These are phyloP conservation scores for Blastomyces emzantsi DNA, from an alignment of 2,329 filamentous ascomycete genomes.

Conservation along the genomic window DNA sequence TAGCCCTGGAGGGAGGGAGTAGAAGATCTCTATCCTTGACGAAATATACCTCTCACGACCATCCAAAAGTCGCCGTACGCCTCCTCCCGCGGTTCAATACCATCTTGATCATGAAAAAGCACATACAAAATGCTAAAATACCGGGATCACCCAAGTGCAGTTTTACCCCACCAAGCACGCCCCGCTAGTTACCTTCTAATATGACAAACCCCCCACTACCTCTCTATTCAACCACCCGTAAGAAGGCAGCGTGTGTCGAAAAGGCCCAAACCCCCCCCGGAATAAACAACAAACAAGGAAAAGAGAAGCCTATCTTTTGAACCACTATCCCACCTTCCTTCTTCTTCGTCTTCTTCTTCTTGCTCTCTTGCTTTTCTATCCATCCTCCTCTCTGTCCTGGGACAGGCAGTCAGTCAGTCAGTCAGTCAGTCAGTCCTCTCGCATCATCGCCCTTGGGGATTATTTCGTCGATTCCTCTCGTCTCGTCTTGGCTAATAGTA, in stretches of 20 bases:
- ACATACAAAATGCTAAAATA: neutral
- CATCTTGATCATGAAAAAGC: neutral
- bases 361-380: too few relatives aligned
- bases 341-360: neutral
- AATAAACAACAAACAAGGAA: neutral
- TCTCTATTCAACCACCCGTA: neutral
- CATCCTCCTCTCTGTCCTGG: too few relatives aligned
- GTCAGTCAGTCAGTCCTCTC: too few relatives aligned
- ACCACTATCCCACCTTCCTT: neutral
- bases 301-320: neutral
- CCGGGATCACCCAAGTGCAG: neutral
- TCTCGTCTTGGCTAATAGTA: too few relatives aligned
- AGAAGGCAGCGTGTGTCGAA: neutral
- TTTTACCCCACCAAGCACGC: neutral
- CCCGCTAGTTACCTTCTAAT: neutral
- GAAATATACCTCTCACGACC: neutral
- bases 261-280: neutral
- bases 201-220: neutral
- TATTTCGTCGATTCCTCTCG: too few relatives aligned
- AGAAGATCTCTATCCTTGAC: neutral
- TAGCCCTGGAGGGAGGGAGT: neutral
- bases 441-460: too few relatives aligned
- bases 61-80: neutral
- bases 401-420: too few relatives aligned
- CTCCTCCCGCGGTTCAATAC: neutral